Evolutionary conservation across 345 rosid species (phyloP).

Genomic region (Clarkia xantiana): DNA sequence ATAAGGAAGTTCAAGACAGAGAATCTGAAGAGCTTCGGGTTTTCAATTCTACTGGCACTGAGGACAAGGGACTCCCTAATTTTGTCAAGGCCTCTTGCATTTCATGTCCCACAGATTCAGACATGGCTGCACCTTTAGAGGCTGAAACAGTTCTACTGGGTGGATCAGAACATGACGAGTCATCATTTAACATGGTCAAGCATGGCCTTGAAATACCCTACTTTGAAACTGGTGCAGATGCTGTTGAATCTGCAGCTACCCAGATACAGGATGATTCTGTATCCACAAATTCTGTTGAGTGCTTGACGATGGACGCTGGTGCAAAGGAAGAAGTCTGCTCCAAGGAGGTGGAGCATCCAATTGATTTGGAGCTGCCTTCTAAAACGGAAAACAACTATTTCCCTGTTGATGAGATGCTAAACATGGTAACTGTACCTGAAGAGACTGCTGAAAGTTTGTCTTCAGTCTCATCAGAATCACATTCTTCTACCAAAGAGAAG

Average conservation of each 20-base stretch:
- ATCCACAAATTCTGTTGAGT: conserved; percentile 14
- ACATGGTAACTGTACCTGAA: conserved; percentile 21
- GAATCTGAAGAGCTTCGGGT: conserved; percentile 20
- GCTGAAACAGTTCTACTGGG: conserved; percentile 15
- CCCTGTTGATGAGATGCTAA: conserved; percentile 13
- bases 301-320: conserved; percentile 13
- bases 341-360: conserved; percentile 17
- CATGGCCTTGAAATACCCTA: conserved; percentile 11
- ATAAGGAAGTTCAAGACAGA: conserved; percentile 12
- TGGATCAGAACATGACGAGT: conserved; percentile 24
- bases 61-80: conserved; percentile 13
- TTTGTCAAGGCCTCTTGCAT: too few relatives aligned
- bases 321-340: conserved; percentile 16
- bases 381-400: conserved; percentile 16
- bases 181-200: too few relatives aligned
- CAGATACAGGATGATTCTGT: conserved; percentile 12
- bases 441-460: conserved; percentile 15
- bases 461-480: conserved; percentile 11
- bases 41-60: conserved; percentile 12
- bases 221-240: conserved; percentile 12
- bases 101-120: conserved; percentile 21
- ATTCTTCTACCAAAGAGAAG: conserved; percentile 9
- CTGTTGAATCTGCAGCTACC: conserved; percentile 17
- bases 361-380: conserved; percentile 18
- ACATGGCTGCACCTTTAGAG: conserved; percentile 16